Evolutionary conservation across 495 filamentous ascomycete species (phyloP), one percentile per base, ranked within the genome.

Genomic region (Aspergillus ellipticus): DNA sequence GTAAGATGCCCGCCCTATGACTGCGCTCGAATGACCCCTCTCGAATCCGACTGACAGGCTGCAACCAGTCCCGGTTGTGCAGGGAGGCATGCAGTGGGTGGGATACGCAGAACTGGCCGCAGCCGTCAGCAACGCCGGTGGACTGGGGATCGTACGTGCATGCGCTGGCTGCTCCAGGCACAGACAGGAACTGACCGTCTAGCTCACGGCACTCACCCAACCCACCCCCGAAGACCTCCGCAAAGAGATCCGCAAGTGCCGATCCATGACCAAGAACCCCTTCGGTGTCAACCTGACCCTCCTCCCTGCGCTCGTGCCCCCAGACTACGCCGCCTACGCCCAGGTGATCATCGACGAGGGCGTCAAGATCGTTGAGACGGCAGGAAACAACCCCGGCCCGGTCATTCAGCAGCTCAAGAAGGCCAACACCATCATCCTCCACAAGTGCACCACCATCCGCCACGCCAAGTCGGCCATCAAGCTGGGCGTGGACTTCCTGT

Each of bases 281-380:
- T 98, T 98, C 73, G 94, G 83, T 65, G 93, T 97, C 54, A 98
- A 98, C 79, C 82, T 98, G 60, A 98, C 94, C 29, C 86, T 98
- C 58, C 86, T 98, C 54, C 94, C 94, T 33, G 83, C 94, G 42
- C 76, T 97, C 26, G 83, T 89, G 0, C 90, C 94, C 11, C 94
- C 94, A 0, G 85, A 97, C 80, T 98, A 97, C 70, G 82, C 70
- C 48, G 94, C 90, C 52, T 98, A 96, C 76, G 91, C 94, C 31
- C 89, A 88, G 67, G 89, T 92, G 21, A 87, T 94, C 67, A 92
- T 98, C 57, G 90, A 96, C 56, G 90, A 96, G 72, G 93, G 92
- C 20, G 81, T 98, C 76, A 86, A 83, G 64, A 89, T 98, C 62
- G 94, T 98, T 62, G 94, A 98, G 78, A 98, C 94, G 6, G 94